Base-by-base conservation (phyloP, 805 yeast genomes). In the Phaffomyces opuntiae region DNA sequence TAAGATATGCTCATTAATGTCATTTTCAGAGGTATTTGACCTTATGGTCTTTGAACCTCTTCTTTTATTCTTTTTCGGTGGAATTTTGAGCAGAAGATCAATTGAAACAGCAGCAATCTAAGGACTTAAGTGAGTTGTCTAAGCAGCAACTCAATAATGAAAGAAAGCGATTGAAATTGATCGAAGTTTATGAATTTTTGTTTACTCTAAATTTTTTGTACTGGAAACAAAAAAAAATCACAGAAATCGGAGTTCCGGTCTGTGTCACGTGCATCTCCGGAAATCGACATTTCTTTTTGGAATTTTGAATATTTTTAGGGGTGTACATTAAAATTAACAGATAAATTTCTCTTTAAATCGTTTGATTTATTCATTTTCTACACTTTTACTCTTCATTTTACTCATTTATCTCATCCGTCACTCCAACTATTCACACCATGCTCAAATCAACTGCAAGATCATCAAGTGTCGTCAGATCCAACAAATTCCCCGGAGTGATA, bases 1-100 rank as follows among this genome's bases (percentile, higher is more conserved):
- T 26, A 45, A 25, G 6, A 41, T 38, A 12, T 39, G 43, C 5
- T 34, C 39, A 32, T 39, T 41, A 34, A 38, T 17, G 27, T 48
- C 46, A 21, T 17, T 16, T 5, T 25, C 16, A 4, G 26, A 16
- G 26, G 48, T 43, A 42, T 46, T 33, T 39, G 50, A 49, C 53
- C 53, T 42, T 27, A 50, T 42, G 51, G 52, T 48, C 51, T 53
- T 54, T 4, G 53, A 49, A 44, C 47, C 47, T 51, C 49, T 53
- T 46, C 53, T 49, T 44, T 49, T 53, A 19, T 42, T 46, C 45
- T 53, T 50, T 37, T 50, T 45, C 3, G 49, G 44, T 14, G 53
- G 50, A 38, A 52, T 52, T 9, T 37, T 49, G 50, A 19, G 27
- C 16, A 8, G 13, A 12, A 29, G 14, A 12, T 29, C 14, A 14